Evolutionary conservation across 768 basidiomycete species (phyloP).

Genomic region (Hydnomerulius pinastri): DNA sequence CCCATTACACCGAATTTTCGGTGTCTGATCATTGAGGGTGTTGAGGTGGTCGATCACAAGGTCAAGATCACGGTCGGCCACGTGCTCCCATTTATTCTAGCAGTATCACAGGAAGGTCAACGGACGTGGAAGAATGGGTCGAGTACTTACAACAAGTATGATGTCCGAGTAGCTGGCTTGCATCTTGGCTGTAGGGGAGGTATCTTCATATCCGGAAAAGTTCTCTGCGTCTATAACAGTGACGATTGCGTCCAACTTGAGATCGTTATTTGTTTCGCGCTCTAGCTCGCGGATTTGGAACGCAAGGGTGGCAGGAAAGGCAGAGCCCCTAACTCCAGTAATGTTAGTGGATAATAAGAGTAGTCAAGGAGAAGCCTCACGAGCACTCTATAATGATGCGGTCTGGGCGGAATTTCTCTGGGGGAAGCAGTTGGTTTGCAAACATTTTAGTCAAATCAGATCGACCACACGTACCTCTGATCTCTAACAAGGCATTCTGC

Average conservation of each 20-base stretch:
- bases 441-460: neutral
- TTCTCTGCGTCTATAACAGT: slow-evolving; percentile 93
- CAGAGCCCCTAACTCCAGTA: slow-evolving; percentile 67
- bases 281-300: slow-evolving; percentile 93
- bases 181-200: slow-evolving; percentile 88
- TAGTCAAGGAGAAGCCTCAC: slow-evolving; percentile 54
- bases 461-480: slow-evolving; percentile 56
- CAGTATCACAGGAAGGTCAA: slow-evolving; percentile 5
- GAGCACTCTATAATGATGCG: slow-evolving; percentile 96
- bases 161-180: slow-evolving; percentile 95
- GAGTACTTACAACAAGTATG: slow-evolving; percentile 68
- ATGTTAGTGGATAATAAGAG: neutral
- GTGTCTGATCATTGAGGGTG: slow-evolving; percentile 88
- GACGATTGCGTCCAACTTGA: slow-evolving; percentile 86
- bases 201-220: slow-evolving; percentile 91
- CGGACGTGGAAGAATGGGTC: neutral
- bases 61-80: slow-evolving; percentile 78
- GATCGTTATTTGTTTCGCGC: slow-evolving; percentile 68
- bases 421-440: neutral
- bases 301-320: slow-evolving; percentile 93
- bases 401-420: slow-evolving; percentile 84
- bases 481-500: slow-evolving; percentile 87
- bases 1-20: slow-evolving; percentile 72
- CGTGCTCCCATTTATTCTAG: slow-evolving; percentile 90
- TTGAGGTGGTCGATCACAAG: slow-evolving; percentile 83